Percentiles rank a stretch among this genome's conserved stretches.
Evolutionary conservation across 768 basidiomycete genomes (phyloP).

Genomic region (Coprinopsis strossmayeri): DNA sequence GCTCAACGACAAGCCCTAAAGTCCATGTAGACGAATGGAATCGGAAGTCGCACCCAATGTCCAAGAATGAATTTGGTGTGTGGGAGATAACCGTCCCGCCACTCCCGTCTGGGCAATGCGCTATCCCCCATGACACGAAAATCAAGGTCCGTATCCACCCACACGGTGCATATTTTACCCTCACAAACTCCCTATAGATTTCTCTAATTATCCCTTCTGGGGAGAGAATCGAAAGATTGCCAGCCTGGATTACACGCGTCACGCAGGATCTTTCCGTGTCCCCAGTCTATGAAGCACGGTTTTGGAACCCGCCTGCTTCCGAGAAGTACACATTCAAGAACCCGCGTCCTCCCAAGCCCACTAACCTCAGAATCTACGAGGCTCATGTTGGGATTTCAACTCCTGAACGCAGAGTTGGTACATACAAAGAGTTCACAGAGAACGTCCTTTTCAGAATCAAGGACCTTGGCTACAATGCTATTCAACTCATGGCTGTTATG

Average conservation of each 20-base stretch:
- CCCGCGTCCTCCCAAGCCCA: slow-evolving; percentile 57
- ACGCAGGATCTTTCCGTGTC: slow-evolving; percentile 90
- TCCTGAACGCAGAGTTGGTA: slow-evolving; percentile 78
- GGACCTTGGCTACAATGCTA: slow-evolving; percentile 90
- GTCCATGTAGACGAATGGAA: slow-evolving; percentile 72
- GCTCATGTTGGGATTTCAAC: slow-evolving; percentile 98
- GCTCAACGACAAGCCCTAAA: slow-evolving; percentile 2
- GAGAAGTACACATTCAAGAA: slow-evolving; percentile 82
- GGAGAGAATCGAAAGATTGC: slow-evolving; percentile 82
- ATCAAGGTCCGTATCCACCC: slow-evolving; percentile 57
- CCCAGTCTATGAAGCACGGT: slow-evolving; percentile 91
- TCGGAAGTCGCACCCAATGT: slow-evolving; percentile 81
- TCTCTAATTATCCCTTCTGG: slow-evolving; percentile 83
- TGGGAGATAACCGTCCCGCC: slow-evolving; percentile 84
- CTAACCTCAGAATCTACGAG: slow-evolving; percentile 81
- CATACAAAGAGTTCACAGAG: slow-evolving; percentile 91
- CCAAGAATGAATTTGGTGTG: slow-evolving; percentile 75
- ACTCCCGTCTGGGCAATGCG: slow-evolving; percentile 56
- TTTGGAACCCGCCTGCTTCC: slow-evolving; percentile 88
- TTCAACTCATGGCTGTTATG: slow-evolving; percentile 98
- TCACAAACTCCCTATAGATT: slow-evolving; percentile 43
- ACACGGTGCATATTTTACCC: neutral
- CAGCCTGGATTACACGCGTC: slow-evolving; percentile 92
- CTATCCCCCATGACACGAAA: slow-evolving; percentile 93
- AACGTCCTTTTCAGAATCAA: slow-evolving; percentile 84